A percentile compares a stretch with the other conserved stretches of the same genome.
phyloP scores from a whole-genome alignment of 208 protist species.

The Herpetomonas samuelpessoai region DNA sequence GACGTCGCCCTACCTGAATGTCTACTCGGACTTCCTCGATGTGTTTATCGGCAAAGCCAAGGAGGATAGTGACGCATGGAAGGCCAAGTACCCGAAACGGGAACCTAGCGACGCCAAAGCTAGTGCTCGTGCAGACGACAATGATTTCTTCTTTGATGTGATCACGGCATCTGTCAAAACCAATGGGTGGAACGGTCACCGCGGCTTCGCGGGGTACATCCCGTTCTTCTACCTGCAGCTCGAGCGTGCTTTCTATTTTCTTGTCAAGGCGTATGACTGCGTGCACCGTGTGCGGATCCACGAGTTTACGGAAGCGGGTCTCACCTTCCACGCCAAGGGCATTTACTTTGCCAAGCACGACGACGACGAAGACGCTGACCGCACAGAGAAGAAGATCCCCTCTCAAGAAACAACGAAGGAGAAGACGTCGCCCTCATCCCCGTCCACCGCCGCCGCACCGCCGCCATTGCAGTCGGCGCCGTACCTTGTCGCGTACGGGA shows the following conservation, averaged over 20 bases:
- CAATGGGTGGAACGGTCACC: conserved; percentile 73
- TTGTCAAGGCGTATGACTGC: conserved; percentile 54
- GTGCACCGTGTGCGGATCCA: conserved; percentile 49
- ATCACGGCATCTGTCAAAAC: conserved; percentile 72
- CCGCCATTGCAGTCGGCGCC: conserved; percentile 20
- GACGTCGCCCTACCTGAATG: conserved; percentile 84
- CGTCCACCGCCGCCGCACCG: background rate
- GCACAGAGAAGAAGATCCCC: background rate
- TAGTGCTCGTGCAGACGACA: background rate
- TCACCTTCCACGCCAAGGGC: conserved; percentile 88
- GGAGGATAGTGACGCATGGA: background rate
- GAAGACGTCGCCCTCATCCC: background rate
- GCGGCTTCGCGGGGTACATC: conserved; percentile 65
- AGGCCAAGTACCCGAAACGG: conserved; percentile 11
- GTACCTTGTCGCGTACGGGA: conserved; percentile 80
- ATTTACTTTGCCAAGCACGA: conserved; percentile 45
- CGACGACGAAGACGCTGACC: background rate
- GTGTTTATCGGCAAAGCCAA: conserved; percentile 26
- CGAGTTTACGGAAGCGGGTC: conserved; percentile 57
- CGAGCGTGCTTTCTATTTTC: conserved; percentile 68
- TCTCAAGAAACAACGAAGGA: background rate
- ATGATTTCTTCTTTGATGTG: conserved; percentile 31
- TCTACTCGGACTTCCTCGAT: conserved; percentile 60
- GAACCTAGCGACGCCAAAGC: background rate
- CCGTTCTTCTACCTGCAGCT: conserved; percentile 85